Conservation (phyloP, 1,139 yeast species). For the Kodamaea suecica region DNA sequence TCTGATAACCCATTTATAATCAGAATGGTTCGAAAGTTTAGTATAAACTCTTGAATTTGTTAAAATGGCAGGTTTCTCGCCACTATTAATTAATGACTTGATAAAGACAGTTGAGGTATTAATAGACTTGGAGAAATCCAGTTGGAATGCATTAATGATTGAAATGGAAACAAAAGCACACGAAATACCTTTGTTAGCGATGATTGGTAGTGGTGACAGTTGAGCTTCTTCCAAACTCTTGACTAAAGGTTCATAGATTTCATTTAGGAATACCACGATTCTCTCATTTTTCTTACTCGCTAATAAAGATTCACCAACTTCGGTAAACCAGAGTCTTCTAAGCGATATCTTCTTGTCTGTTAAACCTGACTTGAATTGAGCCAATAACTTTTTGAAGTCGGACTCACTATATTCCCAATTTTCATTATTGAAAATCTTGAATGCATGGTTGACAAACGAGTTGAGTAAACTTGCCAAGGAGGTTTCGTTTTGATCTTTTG, state of each 20-base stretch:
- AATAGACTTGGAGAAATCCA: conserved; percentile 11
- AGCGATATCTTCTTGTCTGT: conserved; percentile 60
- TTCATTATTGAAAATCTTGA: conserved; percentile 13
- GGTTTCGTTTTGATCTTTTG: conserved; percentile 74
- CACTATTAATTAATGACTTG: conserved; percentile 25
- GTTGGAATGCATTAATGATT: conserved; percentile 10
- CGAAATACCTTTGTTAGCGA: conserved; percentile 47
- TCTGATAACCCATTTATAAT: conserved; percentile 51
- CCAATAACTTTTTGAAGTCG: conserved; percentile 16
- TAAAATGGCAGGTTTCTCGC: conserved; percentile 45
- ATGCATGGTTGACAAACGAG: conserved; percentile 47
- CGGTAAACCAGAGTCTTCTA: conserved; percentile 65
- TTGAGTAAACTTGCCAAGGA: conserved; percentile 52
- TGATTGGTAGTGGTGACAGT: conserved; percentile 47
- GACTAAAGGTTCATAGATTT: conserved; percentile 29
- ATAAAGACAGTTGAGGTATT: conserved; percentile 17
- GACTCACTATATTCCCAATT: background rate
- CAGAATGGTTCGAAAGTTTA: conserved; percentile 44
- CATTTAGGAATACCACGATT: conserved; percentile 12
- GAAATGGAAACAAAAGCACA: conserved; percentile 45
- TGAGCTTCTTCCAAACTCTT: conserved; percentile 43
- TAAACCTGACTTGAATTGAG: conserved; percentile 54
- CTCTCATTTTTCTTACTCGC: conserved; percentile 4
- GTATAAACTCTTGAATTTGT: conserved; percentile 46
- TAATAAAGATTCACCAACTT: conserved; percentile 37